phyloP scores from a whole-genome alignment of 176 grass and related monocot species.

The Carex pumila region DNA sequence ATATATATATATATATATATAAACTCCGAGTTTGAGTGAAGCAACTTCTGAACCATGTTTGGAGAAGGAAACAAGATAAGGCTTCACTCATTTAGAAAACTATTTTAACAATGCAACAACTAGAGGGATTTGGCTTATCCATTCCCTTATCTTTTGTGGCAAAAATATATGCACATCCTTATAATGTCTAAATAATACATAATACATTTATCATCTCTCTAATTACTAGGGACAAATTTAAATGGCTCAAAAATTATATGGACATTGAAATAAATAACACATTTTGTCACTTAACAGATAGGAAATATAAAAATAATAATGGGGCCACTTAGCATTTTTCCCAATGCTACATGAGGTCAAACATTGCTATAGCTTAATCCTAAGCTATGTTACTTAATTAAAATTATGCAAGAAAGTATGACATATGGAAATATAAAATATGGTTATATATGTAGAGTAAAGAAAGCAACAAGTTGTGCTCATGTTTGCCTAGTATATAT shows the following conservation, averaged over 20 bases:
- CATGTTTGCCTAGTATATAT: background rate
- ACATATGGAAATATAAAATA: background rate
- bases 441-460: background rate
- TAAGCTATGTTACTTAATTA: background rate
- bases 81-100: background rate
- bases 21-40: background rate
- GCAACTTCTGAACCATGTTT: background rate
- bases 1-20: background rate
- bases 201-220: background rate
- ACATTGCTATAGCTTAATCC: background rate
- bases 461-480: background rate
- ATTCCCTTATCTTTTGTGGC: background rate
- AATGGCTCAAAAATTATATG: background rate
- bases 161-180: background rate
- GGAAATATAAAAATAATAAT: background rate
- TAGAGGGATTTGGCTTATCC: background rate
- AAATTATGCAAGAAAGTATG: background rate
- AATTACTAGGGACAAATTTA: background rate
- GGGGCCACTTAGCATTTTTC: background rate
- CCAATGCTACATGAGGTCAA: background rate
- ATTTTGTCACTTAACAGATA: background rate
- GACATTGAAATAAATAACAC: background rate
- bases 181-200: background rate
- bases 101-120: background rate
- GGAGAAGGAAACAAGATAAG: background rate